Evolutionary conservation across 768 basidiomycete genomes (phyloP).

Genomic region (Boletus barrowsii): DNA sequence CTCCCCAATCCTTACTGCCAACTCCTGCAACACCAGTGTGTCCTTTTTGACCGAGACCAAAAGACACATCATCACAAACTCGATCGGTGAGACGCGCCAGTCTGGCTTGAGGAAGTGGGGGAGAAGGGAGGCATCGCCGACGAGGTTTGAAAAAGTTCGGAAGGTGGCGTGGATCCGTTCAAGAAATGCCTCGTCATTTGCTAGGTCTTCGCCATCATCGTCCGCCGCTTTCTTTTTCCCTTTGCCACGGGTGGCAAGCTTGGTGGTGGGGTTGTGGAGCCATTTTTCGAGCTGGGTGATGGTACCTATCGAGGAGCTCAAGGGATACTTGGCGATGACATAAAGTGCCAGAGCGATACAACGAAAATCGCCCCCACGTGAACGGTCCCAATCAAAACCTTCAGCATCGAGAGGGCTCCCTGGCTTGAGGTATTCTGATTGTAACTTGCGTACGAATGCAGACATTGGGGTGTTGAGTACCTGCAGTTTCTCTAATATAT

Average conservation of each 20-base stretch:
- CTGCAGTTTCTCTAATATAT: conserved; percentile 57
- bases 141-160: conserved; percentile 45
- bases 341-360: conserved; percentile 54
- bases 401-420: conserved; percentile 35
- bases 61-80: conserved; percentile 57
- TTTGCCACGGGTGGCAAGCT: conserved; percentile 2
- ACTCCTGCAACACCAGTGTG: conserved; percentile 33
- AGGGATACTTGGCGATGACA: conserved; percentile 44
- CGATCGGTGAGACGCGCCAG: conserved; percentile 62
- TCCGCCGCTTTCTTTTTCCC: conserved; percentile 21
- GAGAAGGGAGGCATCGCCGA: conserved; percentile 34
- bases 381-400: conserved; percentile 48
- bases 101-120: conserved; percentile 38
- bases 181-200: conserved; percentile 33
- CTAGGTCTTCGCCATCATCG: conserved; percentile 18
- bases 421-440: conserved; percentile 42
- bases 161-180: conserved; percentile 42
- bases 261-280: conserved; percentile 34
- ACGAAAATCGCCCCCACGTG: conserved; percentile 55
- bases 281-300: conserved; percentile 48
- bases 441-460: conserved; percentile 55
- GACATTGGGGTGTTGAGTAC: conserved; percentile 59
- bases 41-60: conserved; percentile 52
- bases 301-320: conserved; percentile 27
- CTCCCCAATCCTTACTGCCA: conserved; percentile 43